phyloP scores from a whole-genome alignment of 352 stramenopile genomes.

The Aphanomyces stellatus region DNA sequence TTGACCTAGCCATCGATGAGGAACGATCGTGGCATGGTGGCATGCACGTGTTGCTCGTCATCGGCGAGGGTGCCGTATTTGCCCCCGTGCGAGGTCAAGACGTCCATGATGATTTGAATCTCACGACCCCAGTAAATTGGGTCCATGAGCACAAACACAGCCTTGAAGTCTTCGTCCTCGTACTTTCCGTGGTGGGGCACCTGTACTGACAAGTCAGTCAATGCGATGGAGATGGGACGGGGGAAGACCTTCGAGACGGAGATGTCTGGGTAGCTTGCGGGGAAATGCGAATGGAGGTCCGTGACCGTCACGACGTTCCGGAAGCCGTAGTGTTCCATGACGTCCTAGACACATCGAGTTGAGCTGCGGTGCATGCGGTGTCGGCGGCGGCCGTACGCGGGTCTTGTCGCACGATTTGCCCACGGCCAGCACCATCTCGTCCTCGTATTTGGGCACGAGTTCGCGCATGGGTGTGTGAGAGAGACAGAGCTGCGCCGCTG shows the following conservation, averaged over 20 bases:
- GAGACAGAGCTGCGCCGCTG: conserved; percentile 46
- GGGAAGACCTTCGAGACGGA: conserved; percentile 27
- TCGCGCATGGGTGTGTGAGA: conserved; percentile 77
- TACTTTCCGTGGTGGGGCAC: conserved; percentile 31
- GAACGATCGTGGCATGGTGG: background rate
- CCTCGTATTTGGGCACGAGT: conserved; percentile 47
- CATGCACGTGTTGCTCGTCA: conserved; percentile 32
- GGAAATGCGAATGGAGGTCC: conserved; percentile 69
- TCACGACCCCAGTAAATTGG: conserved; percentile 71
- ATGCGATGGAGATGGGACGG: background rate
- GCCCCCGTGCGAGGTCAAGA: conserved; percentile 49
- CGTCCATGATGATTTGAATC: conserved; percentile 68
- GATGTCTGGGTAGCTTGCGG: conserved; percentile 73
- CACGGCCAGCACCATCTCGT: conserved; percentile 70
- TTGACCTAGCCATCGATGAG: conserved; percentile 31
- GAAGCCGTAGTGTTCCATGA: conserved; percentile 77
- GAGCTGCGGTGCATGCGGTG: no score
- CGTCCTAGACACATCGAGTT: conserved; percentile 23
- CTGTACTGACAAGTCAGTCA: background rate
- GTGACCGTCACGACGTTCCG: conserved; percentile 72
- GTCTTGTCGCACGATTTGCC: conserved; percentile 63
- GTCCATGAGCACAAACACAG: conserved; percentile 70
- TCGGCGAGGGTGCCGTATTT: conserved; percentile 35
- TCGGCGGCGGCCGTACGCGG: background rate
- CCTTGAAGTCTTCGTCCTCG: conserved; percentile 40